Evolutionary conservation across 371 early-diverging fungal genomes (phyloP).

Genomic region (Syncephalastrum contaminatum): DNA sequence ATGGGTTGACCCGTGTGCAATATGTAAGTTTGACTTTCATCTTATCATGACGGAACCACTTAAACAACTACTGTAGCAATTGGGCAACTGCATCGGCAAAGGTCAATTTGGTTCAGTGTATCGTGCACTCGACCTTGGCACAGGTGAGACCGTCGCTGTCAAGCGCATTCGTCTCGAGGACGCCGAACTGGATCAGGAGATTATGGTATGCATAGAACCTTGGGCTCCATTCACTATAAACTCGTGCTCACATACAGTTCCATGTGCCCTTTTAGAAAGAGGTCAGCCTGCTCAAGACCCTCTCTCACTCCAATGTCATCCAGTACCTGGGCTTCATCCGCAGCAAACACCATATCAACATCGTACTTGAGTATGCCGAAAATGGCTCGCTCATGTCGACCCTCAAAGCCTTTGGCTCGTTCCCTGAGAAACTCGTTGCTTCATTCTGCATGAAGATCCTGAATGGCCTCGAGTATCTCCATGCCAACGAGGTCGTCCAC

Average conservation of each 20-base stretch:
- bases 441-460: slow-evolving; percentile 90
- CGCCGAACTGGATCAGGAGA: slow-evolving; percentile 49
- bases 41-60: neutral
- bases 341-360: slow-evolving; percentile 70
- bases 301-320: slow-evolving; percentile 82
- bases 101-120: slow-evolving; percentile 92
- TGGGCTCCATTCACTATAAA: too few relatives aligned
- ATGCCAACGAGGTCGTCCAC: slow-evolving; percentile 87
- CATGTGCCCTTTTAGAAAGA: slow-evolving; percentile 42
- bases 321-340: slow-evolving; percentile 80
- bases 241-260: neutral
- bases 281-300: slow-evolving; percentile 65
- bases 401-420: slow-evolving; percentile 85
- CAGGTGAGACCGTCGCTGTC: slow-evolving; percentile 87
- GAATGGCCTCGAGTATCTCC: slow-evolving; percentile 88
- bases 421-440: slow-evolving; percentile 90
- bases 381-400: slow-evolving; percentile 90
- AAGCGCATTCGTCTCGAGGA: slow-evolving; percentile 76
- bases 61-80: slow-evolving; percentile 48
- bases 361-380: slow-evolving; percentile 90
- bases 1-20: slow-evolving; percentile 22
- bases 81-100: slow-evolving; percentile 89
- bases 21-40: slow-evolving; percentile 19
- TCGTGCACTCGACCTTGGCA: slow-evolving; percentile 78
- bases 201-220: slow-evolving; percentile 44